Conservation (phyloP, 2,329 filamentous ascomycete species). For the Trichoderma sp. region DNA sequence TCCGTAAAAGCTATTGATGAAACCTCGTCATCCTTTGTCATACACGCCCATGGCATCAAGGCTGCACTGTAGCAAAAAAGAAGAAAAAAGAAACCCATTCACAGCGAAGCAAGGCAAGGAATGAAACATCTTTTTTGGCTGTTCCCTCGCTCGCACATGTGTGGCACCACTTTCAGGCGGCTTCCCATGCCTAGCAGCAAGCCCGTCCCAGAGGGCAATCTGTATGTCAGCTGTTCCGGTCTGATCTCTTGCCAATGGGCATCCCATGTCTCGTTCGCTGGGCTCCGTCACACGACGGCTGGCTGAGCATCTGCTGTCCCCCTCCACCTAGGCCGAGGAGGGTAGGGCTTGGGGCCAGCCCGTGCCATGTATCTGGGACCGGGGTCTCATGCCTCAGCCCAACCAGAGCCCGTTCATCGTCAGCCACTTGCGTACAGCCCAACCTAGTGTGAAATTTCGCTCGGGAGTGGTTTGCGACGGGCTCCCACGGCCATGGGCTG, state of each 20-base stretch:
- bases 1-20: neutral
- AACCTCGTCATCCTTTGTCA: slow-evolving; percentile 17
- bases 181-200: neutral
- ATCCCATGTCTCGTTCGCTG: neutral
- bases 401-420: slow-evolving; percentile 11
- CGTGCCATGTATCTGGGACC: slow-evolving; percentile 17
- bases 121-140: neutral
- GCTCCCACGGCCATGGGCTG: neutral
- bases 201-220: neutral
- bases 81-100: too few species aligned
- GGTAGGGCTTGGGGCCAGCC: slow-evolving; percentile 11
- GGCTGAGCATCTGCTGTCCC: slow-evolving; percentile 17
- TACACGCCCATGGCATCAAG: neutral
- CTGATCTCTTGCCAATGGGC: slow-evolving; percentile 1
- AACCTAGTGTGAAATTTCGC: neutral
- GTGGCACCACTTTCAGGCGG: neutral
- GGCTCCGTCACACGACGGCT: slow-evolving; percentile 18
- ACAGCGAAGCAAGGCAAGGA: neutral
- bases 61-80: neutral
- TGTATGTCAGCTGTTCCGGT: slow-evolving; percentile 18
- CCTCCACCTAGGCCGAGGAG: neutral
- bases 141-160: neutral
- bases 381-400: slow-evolving; percentile 18
- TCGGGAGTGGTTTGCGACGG: neutral
- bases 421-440: slow-evolving; percentile 18